Base-by-base conservation (phyloP, 805 yeast genomes). In the Lachancea waltii region DNA sequence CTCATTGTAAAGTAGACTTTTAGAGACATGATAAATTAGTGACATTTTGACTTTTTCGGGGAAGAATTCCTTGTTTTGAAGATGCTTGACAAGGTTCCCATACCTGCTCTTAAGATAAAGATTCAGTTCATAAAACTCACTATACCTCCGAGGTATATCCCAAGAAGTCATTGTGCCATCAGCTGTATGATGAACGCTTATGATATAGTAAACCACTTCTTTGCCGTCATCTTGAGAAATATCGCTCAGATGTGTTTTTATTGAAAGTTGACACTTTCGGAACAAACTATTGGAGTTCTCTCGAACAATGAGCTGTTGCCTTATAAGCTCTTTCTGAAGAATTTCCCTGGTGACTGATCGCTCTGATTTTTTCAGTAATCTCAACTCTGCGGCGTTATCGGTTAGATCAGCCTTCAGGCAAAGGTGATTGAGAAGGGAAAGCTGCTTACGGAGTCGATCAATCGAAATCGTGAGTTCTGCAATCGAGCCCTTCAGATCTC, bases 101-200 rank as follows among this genome's bases (percentile, higher is more conserved):
- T 77, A 80, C 30, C 61, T 65, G 2, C 58, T 56, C 40, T 69
- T 74, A 47, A 89, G 61, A 44, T 82, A 77, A 43, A 75, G 76
- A 53, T 89, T 78, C 23, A 89, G 64, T 44, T 72, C 74, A 59
- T 70, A 78, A 57, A 89, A 89, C 53, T 90, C 96, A 49, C 84
- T 84, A 53, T 79, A 89, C 41, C 97, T 67, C 48, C 96, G 65
- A 0, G 95, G 90, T n/a, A 87, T 83, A 37, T 85, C 77, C 97
- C 97, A 90, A 0, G 85, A 82, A 0, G 89, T 85, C 2, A 74
- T 65, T 4, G 70, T 68, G 8, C 25, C 35, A 3, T 73, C 74
- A 5, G 61, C 61, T 7, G 51, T 63, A 54, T 78, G 80, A 37
- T 77, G 79, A 3, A 90, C 85, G 49, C 81, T 86, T 21, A 90